Conservation (phyloP, 495 filamentous ascomycete species). For the Extremus antarcticus region DNA sequence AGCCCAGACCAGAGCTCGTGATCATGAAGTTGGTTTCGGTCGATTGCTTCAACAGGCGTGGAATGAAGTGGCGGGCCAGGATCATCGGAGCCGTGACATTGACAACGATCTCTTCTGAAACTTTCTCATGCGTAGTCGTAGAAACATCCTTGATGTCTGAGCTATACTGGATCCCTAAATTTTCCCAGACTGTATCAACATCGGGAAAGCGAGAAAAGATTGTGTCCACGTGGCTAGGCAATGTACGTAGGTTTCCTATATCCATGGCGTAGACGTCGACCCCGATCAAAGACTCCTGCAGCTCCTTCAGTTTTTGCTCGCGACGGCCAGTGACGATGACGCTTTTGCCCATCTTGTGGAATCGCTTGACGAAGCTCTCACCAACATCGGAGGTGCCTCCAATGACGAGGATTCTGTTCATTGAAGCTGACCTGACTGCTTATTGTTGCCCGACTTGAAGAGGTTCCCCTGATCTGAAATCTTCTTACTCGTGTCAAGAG, state of each 20-base stretch:
- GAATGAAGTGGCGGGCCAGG: conserved; percentile 24
- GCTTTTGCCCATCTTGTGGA: conserved; percentile 9
- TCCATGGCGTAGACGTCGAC: conserved; percentile 20
- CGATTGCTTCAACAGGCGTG: conserved; percentile 23
- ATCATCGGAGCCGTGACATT: conserved; percentile 29
- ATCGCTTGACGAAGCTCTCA: conserved; percentile 12
- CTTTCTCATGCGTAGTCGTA: conserved; percentile 16
- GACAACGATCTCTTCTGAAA: conserved; percentile 23
- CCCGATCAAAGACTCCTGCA: conserved; percentile 26
- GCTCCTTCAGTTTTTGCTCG: conserved; percentile 19
- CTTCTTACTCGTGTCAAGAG: too few species aligned
- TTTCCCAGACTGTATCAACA: conserved; percentile 31
- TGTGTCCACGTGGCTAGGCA: conserved; percentile 19
- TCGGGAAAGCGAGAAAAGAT: conserved; percentile 25
- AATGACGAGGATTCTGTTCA: conserved; percentile 17
- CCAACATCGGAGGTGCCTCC: conserved; percentile 18
- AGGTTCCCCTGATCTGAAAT: too few species aligned
- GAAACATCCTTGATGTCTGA: conserved; percentile 22
- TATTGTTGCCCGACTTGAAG: too few species aligned
- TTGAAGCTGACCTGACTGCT: conserved; percentile 1
- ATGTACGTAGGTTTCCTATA: conserved; percentile 21
- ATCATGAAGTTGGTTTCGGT: conserved; percentile 26
- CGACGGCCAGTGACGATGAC: conserved; percentile 19
- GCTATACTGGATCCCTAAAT: conserved; percentile 25
- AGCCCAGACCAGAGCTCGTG: conserved; percentile 28